Base-by-base conservation (phyloP, 768 basidiomycete genomes). In the Suillus spraguei region DNA sequence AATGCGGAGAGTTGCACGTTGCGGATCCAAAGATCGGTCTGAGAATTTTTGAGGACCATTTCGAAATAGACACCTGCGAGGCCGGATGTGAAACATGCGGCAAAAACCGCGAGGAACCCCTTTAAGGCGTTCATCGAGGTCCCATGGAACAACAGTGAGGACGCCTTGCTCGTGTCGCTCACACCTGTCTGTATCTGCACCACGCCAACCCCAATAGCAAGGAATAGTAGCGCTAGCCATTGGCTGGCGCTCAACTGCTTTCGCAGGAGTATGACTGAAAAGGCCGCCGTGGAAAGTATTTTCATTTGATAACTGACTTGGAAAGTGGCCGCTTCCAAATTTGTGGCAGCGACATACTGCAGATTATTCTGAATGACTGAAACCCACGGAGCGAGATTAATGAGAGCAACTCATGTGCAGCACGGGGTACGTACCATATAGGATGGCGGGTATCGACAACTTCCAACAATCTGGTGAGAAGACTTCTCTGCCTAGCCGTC, bases 271-370 rank as follows among this genome's bases (percentile, higher is more conserved):
- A 92, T 68, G 49, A 95, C 94, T 24, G 92, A 94, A 76, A 95
- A 95, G 46, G 84, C 91, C 20, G 94, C 95, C 24, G 95, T 97
- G 42, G 95, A 96, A 67, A 97, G 87, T 71, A 97, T 95, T 77
- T 97, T 97, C 95, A 97, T 97, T 75, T 97, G 95, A 77, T 96
- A 96, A 50, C 89, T 93, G 73, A 97, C 95, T 76, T 97, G 96
- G 78, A 99, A 99, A 17, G 95, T 97, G 24, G 96, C 95, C 17
- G 93, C 95, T 67, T 95, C 90, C 64, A 99, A 81, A 76, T 99
- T 98, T 49, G 92, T 90, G 6, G 92, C 94, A 39, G 96, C 96
- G 60, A 96, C 89, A 76, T 94, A 98, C 77, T 97, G 96, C 39
- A 99, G 82, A 80, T 94, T 94, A 80, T 97, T 97, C 81, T 98